phyloP scores from a whole-genome alignment of 2,329 filamentous ascomycete species.

The Rutstroemia sp. region DNA sequence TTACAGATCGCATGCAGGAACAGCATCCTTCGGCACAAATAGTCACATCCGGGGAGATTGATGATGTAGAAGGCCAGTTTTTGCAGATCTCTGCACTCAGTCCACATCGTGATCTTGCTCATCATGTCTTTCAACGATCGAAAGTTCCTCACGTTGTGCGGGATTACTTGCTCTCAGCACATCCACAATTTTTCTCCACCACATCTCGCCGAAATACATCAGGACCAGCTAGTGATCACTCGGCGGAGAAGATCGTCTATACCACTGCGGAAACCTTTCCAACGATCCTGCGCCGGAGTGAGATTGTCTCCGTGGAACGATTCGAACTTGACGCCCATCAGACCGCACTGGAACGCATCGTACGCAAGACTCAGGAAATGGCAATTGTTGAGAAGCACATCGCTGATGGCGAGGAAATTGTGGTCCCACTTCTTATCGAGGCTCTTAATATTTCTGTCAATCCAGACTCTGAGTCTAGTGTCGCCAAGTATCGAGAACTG shows the following conservation, averaged over 20 bases:
- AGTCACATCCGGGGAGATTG: slow-evolving; percentile 58
- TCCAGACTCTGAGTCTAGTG: slow-evolving; percentile 64
- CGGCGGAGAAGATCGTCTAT: slow-evolving; percentile 77
- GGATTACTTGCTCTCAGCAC: slow-evolving; percentile 77
- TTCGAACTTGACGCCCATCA: slow-evolving; percentile 63
- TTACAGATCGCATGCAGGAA: slow-evolving; percentile 87
- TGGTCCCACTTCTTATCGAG: slow-evolving; percentile 62
- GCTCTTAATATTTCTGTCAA: slow-evolving; percentile 73
- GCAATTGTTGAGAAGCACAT: slow-evolving; percentile 67
- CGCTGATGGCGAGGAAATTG: slow-evolving; percentile 63
- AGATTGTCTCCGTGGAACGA: slow-evolving; percentile 65
- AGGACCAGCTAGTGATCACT: slow-evolving; percentile 65
- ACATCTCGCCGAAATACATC: slow-evolving; percentile 64
- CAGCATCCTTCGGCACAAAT: slow-evolving; percentile 83
- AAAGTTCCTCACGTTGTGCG: slow-evolving; percentile 74
- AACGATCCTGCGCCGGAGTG: slow-evolving; percentile 80
- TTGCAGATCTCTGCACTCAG: slow-evolving; percentile 75
- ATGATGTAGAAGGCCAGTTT: slow-evolving; percentile 87
- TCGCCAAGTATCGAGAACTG: slow-evolving; percentile 70
- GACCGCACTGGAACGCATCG: slow-evolving; percentile 84
- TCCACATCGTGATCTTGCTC: slow-evolving; percentile 71
- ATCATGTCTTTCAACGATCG: slow-evolving; percentile 83
- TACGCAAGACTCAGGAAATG: slow-evolving; percentile 85
- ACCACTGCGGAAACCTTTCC: slow-evolving; percentile 82
- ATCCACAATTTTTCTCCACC: slow-evolving; percentile 71